These are phyloP conservation scores for Acacia melanoxylon DNA, from an alignment of 306 rosid species.

Conservation along the genomic window DNA sequence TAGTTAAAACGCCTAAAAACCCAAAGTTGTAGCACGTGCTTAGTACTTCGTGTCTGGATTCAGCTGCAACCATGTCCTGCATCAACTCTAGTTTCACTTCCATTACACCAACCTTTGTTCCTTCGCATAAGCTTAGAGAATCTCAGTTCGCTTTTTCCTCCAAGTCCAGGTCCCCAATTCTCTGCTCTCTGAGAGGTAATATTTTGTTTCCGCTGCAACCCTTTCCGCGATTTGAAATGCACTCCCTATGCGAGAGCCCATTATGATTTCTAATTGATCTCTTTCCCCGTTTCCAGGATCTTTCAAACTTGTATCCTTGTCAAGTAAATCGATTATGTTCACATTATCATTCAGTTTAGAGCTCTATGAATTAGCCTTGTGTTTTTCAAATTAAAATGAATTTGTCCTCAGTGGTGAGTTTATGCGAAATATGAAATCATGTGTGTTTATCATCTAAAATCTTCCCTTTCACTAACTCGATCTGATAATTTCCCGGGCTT, in stretches of 20 bases:
- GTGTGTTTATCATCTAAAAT: background rate
- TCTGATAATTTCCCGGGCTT: background rate
- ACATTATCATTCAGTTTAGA: background rate
- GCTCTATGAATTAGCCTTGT: background rate
- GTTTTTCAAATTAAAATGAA: background rate
- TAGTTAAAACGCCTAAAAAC: too few species aligned
- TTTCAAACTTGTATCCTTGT: background rate
- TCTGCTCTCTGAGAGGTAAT: slow-evolving; percentile 70
- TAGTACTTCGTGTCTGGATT: background rate
- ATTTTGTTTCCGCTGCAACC: background rate
- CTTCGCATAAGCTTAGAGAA: slow-evolving; percentile 35
- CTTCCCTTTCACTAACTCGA: background rate
- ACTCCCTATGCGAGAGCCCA: background rate
- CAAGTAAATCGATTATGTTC: background rate
- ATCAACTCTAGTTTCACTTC: slow-evolving; percentile 41
- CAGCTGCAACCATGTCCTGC: slow-evolving; percentile 50
- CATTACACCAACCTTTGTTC: slow-evolving; percentile 41
- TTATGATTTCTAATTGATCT: background rate
- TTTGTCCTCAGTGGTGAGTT: background rate
- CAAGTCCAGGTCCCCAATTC: slow-evolving; percentile 43
- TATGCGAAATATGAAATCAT: background rate
- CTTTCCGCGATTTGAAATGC: background rate
- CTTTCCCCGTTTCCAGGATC: background rate
- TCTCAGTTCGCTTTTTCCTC: slow-evolving; percentile 37
- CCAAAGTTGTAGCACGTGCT: too few species aligned